Base-by-base conservation (phyloP, 78 protist genomes). In the Dictyostelium purpureum region DNA sequence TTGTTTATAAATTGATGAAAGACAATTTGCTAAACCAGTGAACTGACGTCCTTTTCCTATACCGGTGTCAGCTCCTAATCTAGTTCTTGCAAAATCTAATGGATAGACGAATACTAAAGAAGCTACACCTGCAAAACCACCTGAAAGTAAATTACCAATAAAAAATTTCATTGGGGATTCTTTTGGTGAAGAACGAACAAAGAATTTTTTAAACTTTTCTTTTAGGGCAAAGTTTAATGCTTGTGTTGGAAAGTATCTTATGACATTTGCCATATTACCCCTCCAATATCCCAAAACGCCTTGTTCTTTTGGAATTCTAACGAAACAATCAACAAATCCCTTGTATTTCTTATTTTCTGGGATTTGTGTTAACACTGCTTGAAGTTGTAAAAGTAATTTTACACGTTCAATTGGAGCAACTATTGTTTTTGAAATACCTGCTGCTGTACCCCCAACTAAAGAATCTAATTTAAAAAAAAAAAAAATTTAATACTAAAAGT, bases 241-340 rank as follows among this genome's bases (percentile, higher is more conserved):
- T 95, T 97, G 99, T 43, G 99, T 97, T 33, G 99, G 99, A 97
- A 96, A 97, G 95, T 97, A 98, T 24, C 99, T 98, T 33, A 98
- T 54, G 26, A 96, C 96, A 97, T 98, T 98, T 57, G 98, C 89
- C 4, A 79, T 2, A 98, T 97, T 97, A 21, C 99, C 99, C 40
- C 79, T 75, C 74, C 61, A 75, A 31, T 56, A 40, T 63, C 63
- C 24, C 6, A 57, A 6, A 69, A 96, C 2, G 38, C 99, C 99
- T 93, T 98, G 93, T 94, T 96, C 98, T 33, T 6, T 0, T 52
- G 80, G 0, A 52, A 97, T 96, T 65, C 99, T 98, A 28, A n/a
- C 24, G 89, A 97, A 93, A 95, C 97, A 88, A 89, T 97, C 94
- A 66, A 40, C 83, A 65, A 95, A 83, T 67, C 99, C 99, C 2